These are phyloP conservation scores for Erysimum cheiri DNA, from an alignment of 441 rosid species.

Conservation along the genomic window DNA sequence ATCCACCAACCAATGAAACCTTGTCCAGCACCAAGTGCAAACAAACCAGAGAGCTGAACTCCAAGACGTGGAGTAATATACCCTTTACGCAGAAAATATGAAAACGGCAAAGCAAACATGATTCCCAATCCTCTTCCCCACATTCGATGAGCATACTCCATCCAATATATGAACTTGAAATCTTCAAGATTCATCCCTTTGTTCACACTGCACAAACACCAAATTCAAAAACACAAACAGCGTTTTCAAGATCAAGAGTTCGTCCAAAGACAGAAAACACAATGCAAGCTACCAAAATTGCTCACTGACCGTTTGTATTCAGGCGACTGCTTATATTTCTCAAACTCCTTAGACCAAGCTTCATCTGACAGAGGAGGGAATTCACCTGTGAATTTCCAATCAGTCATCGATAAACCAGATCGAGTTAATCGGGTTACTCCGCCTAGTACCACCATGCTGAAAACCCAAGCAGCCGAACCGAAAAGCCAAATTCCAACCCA, in stretches of 20 bases:
- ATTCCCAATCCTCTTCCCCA: slow-evolving; percentile 98
- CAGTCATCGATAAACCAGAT: slow-evolving; percentile 97
- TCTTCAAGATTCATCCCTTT: slow-evolving; percentile 93
- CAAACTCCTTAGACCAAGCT: slow-evolving; percentile 85
- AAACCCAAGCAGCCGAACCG: slow-evolving; percentile 94
- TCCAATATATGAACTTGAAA: slow-evolving; percentile 96
- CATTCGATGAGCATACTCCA: slow-evolving; percentile 98
- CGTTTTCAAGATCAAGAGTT: slow-evolving; percentile 8
- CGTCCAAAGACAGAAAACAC: background rate
- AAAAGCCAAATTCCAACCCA: slow-evolving; percentile 93
- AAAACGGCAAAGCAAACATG: slow-evolving; percentile 95
- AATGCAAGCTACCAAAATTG: background rate
- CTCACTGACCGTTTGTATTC: slow-evolving; percentile 75
- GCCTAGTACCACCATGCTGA: slow-evolving; percentile 91
- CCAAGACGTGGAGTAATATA: slow-evolving; percentile 87
- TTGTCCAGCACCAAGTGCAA: slow-evolving; percentile 97
- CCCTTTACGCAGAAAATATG: slow-evolving; percentile 86
- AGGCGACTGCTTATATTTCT: slow-evolving; percentile 84
- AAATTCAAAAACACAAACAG: slow-evolving; percentile 4
- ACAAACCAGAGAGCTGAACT: slow-evolving; percentile 72
- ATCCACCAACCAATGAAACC: slow-evolving; percentile 99
- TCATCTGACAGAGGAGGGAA: slow-evolving; percentile 86
- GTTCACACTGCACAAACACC: slow-evolving; percentile 63
- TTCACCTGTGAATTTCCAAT: slow-evolving; percentile 86
- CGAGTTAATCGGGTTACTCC: slow-evolving; percentile 86